phyloP scores from a whole-genome alignment of 768 basidiomycete genomes.

The Daedalea quercina region DNA sequence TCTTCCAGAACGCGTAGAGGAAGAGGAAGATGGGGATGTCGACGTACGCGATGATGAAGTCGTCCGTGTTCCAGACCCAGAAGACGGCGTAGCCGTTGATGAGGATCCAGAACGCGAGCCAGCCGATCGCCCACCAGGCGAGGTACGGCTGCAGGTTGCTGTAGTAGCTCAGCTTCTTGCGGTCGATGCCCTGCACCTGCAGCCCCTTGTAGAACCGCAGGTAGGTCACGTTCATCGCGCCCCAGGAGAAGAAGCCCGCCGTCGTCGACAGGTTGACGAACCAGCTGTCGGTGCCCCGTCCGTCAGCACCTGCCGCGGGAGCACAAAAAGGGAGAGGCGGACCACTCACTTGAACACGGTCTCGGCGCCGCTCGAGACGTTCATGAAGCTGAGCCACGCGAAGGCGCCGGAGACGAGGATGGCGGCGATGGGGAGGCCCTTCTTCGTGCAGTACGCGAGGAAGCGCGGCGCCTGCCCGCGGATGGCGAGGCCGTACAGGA shows the following conservation, averaged over 20 bases:
- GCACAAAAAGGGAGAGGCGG: not conserved
- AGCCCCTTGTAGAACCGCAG: constrained; percentile 62
- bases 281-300: not conserved
- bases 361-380: constrained; percentile 44
- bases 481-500: constrained; percentile 31
- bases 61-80: constrained; percentile 50
- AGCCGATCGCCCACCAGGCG: constrained; percentile 64
- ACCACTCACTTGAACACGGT: constrained; percentile 48
- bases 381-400: constrained; percentile 57
- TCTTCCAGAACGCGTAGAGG: constrained; percentile 39
- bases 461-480: constrained; percentile 34
- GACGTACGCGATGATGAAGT: constrained; percentile 45
- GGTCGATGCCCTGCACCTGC: constrained; percentile 57
- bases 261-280: constrained; percentile 50
- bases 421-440: constrained; percentile 41
- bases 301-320: not conserved
- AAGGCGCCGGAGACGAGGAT: constrained; percentile 29
- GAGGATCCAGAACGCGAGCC: constrained; percentile 55
- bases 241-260: constrained; percentile 66
- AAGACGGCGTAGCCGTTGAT: constrained; percentile 54
- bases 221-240: constrained; percentile 64
- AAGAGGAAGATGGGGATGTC: constrained; percentile 42
- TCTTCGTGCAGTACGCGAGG: constrained; percentile 40
- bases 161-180: constrained; percentile 55
- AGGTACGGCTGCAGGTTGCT: constrained; percentile 60